Conservation (phyloP, 345 rosid species). For the Firmiana major region DNA sequence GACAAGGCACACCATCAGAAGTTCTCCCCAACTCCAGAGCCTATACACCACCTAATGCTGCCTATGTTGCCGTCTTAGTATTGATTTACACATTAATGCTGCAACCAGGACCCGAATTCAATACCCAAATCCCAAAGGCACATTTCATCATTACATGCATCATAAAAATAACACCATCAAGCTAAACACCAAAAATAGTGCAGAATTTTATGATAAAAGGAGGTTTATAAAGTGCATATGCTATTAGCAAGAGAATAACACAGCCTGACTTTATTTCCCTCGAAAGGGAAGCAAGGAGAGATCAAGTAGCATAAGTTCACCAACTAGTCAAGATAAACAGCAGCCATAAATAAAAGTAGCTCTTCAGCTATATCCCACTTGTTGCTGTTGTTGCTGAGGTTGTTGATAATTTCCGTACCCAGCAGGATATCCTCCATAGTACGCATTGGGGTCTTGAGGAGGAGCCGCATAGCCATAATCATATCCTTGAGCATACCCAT, state of each 20-base stretch:
- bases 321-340: background rate
- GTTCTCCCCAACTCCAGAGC: background rate
- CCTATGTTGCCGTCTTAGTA: background rate
- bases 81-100: background rate
- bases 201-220: conserved; percentile 10
- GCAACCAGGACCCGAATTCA: background rate
- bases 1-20: too few relatives aligned
- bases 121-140: background rate
- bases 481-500: conserved; percentile 70
- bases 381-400: conserved; percentile 48
- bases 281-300: background rate
- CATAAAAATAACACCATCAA: background rate
- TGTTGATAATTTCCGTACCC: conserved; percentile 76
- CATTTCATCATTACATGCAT: background rate
- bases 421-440: conserved; percentile 78
- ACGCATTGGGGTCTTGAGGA: conserved; percentile 78
- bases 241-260: conserved; percentile 10
- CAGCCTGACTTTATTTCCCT: conserved; percentile 25
- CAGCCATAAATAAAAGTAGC: background rate
- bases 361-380: conserved; percentile 56
- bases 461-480: conserved; percentile 74
- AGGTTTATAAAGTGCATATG: conserved; percentile 12
- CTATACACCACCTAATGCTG: background rate
- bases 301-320: conserved; percentile 8
- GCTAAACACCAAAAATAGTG: background rate